Evolutionary conservation across 192 early-diverging fungal genomes (phyloP), one percentile per base, ranked within the genome.

Genomic region (Cladochytrium replicatum): DNA sequence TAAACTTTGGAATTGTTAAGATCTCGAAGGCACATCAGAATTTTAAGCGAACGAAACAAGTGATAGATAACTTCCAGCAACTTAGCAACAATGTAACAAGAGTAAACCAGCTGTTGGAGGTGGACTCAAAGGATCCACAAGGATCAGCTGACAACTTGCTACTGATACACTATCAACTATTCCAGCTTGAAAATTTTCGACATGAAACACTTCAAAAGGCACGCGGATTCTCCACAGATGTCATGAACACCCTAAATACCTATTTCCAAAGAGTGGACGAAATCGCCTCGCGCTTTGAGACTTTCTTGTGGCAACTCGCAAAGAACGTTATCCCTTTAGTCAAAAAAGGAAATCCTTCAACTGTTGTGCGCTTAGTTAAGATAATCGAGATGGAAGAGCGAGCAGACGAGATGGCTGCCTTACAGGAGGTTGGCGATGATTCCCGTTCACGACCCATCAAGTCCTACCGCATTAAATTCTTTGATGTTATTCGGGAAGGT

Each of bases 1-100:
- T 7, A 5, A n/a, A 32, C 7, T 8, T 15, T 27, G 15, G n/a
- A 39, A n/a, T 2, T 25, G 9, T 13, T 3, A 48, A 89, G 84
- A 82, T 99, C 22, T 96, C 95, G 1, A 73, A 80, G 45, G 83
- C 89, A 1, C 92, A 97, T 72, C 84, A 87, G 57, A 99, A 99
- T 67, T 99, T 99, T 75, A 78, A 82, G 7, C 78, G 84, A 1
- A 88, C 92, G 0, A 81, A 93, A 61, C 74, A 77, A 37, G 82
- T 91, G 40, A 84, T 93, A 29, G 77, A 82, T 52, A 80, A 84
- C 51, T 93, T 99, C 46, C 85, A 87, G 63, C 79, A 83, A 48
- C 73, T 99, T 41, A 86, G 91, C 61, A 65, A 82, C 46, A 82
- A 87, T 53, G 71, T 95, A 32, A 75, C 80, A 11, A 66, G 78